These are phyloP conservation scores for Globisporangium echinulatum DNA, from an alignment of 352 stramenopile genomes.

Conservation along the genomic window DNA sequence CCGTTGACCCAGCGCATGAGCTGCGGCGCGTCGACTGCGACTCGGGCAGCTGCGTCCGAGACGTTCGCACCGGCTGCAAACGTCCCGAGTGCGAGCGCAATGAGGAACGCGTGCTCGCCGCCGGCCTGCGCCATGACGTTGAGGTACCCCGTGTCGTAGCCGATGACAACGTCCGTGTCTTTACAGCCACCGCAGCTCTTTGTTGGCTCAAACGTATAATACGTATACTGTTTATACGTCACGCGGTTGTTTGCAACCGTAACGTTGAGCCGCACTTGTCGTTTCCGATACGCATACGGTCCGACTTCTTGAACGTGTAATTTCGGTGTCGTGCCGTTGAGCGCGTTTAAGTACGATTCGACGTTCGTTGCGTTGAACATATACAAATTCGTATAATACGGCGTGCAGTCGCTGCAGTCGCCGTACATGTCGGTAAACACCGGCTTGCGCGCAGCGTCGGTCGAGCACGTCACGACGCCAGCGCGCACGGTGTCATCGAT, in stretches of 20 bases:
- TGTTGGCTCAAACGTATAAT: slow-evolving; percentile 45
- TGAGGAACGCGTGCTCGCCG: slow-evolving; percentile 52
- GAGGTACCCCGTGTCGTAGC: slow-evolving; percentile 60
- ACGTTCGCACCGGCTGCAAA: slow-evolving; percentile 25
- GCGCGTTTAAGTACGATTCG: slow-evolving; percentile 42
- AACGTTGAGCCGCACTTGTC: slow-evolving; percentile 56
- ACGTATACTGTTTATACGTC: slow-evolving; percentile 76
- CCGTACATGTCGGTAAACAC: slow-evolving; percentile 50
- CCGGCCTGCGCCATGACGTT: slow-evolving; percentile 57
- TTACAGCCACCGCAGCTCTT: slow-evolving; percentile 51
- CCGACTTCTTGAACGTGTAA: slow-evolving; percentile 23
- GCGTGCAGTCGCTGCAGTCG: slow-evolving; percentile 70
- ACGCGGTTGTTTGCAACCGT: slow-evolving; percentile 43
- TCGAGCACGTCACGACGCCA: slow-evolving; percentile 36
- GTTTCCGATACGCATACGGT: slow-evolving; percentile 62
- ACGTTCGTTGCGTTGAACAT: slow-evolving; percentile 79
- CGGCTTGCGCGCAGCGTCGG: slow-evolving; percentile 27
- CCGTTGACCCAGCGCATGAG: slow-evolving; percentile 77
- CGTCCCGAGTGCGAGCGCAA: slow-evolving; percentile 33
- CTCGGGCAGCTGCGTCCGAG: slow-evolving; percentile 15
- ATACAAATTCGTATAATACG: slow-evolving; percentile 59
- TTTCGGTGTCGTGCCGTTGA: slow-evolving; percentile 16
- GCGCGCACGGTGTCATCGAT: slow-evolving; percentile 37
- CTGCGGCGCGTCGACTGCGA: slow-evolving; percentile 36
- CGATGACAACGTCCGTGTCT: slow-evolving; percentile 49